Evolutionary conservation across 768 basidiomycete species (phyloP), one percentile per base, ranked within the genome.

Genomic region (Imleria badia): DNA sequence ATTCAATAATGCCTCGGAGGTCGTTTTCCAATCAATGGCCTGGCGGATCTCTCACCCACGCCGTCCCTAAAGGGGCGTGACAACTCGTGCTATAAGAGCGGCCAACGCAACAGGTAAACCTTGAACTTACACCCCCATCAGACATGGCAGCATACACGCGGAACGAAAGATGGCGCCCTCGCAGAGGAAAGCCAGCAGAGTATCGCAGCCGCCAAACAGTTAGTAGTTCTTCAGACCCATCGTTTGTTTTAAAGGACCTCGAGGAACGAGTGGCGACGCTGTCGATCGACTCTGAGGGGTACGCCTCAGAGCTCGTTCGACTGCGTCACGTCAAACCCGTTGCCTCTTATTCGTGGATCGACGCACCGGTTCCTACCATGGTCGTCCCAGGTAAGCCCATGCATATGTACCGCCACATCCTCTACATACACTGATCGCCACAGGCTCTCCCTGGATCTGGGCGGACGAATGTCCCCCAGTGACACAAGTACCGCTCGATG

Each of bases 401-500:
- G 5, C 23, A 13, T 3, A 19, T 29, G 2, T 9, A 17, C 38
- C 39, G 3, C 42, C 44, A 38, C 15, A 31, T 2, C 10, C n/a
- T 34, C 47, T 14, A 26, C 29, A 43, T 2, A 11, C 12, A 8
- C 19, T 7, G 17, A 29, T 30, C 26, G n/a, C 39, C 6, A 39
- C 9, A 88, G 85, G 85, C 0, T 82, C 81, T 0, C 85, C 87
- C 0, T 76, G 78, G 19, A 67, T 78, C 49, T 88, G 86, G 87
- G 72, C 65, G 5, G 74, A 80, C 23, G 63, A 71, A 1, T 63
- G 75, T 20, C 82, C 70, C 0, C 61, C 76, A 7, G 86, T 87
- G 2, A 82, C 76, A 60, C 75, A 66, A 8, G 82, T 89, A 14
- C 74, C 76, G 5, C 75, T 73, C 13, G 89, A 90, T 62, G 68